Evolutionary conservation across 1,284 basidiomycete genomes (phyloP), one percentile per base, ranked within the genome.

Genomic region (Moesziomyces globuligerus): DNA sequence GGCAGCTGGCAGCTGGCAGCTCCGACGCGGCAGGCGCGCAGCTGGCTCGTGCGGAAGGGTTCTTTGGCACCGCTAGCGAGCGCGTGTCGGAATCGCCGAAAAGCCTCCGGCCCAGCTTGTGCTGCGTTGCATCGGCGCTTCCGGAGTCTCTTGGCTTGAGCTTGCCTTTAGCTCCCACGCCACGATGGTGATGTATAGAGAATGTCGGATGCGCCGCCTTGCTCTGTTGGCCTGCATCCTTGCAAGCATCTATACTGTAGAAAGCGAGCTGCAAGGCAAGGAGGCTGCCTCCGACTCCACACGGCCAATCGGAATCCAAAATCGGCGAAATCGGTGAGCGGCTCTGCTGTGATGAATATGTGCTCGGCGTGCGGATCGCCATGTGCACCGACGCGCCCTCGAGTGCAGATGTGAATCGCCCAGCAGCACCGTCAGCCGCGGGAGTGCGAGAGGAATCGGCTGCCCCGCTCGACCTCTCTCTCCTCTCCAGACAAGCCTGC

Each of bases 321-420:
- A 24, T 41, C 40, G 40, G 40, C 8, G 40, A 17, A 25, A 34
- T 34, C 32, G 32, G 15, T 6, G 15, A n/a, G 32, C 7, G 5
- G 32, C 32, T 17, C 17, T 17, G 32, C 32, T n/a, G 29, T 9
- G 29, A 7, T 6, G 32, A 34, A 13, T 29, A n/a, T 23, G 23
- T 29, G 15, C 28, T 42, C 25, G 42, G 26, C n/a, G 4, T 23
- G 44, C 48, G 51, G 56, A 59, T 59, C 56, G 55, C 48, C 48
- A 43, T 41, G 20, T 41, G 48, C 48, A 39, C 20, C 13, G 24
- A 34, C 32, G 32, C 32, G 32, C 15, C 13, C 32, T 34, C 32
- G 32, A 34, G 32, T n/a, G n/a, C n/a, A n/a, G n/a, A n/a, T n/a
- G n/a, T n/a, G n/a, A n/a, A 34, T 34, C 32, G 32, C 15, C 32